These are phyloP conservation scores for Neckera pumila DNA, from an alignment of 225 moss, liverwort and hornwort genomes.

Conservation along the genomic window DNA sequence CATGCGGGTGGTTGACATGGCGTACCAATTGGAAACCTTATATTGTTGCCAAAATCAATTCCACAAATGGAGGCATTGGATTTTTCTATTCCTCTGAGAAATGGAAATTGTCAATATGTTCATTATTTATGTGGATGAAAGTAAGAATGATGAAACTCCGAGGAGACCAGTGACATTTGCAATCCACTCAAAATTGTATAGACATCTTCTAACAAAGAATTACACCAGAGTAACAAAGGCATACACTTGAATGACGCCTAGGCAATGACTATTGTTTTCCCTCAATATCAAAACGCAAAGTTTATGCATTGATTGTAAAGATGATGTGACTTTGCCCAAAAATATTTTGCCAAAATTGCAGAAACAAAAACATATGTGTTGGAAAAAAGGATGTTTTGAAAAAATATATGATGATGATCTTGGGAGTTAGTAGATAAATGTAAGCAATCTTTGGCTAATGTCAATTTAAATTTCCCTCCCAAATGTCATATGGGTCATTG, in stretches of 20 bases:
- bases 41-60: background rate
- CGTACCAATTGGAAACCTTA: fast-evolving
- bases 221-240: fast-evolving
- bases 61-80: background rate
- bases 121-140: background rate
- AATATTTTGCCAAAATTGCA: fast-evolving
- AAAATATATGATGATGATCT: background rate
- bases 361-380: too few species aligned
- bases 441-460: background rate
- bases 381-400: too few species aligned
- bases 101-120: background rate
- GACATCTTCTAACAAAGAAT: background rate
- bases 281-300: background rate
- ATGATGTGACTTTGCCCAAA: fast-evolving
- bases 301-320: background rate
- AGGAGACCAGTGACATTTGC: background rate
- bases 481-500: too few species aligned
- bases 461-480: background rate
- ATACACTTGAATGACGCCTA: fast-evolving
- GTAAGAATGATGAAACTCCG: fast-evolving
- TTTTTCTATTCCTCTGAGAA: background rate
- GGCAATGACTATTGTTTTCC: background rate
- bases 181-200: fast-evolving
- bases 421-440: fast-evolving
- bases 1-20: fast-evolving